A percentile compares a stretch with the other conserved stretches of the same genome.
Evolutionary conservation across 768 basidiomycete genomes (phyloP).

Genomic region (Macrolepiota fuliginosa): DNA sequence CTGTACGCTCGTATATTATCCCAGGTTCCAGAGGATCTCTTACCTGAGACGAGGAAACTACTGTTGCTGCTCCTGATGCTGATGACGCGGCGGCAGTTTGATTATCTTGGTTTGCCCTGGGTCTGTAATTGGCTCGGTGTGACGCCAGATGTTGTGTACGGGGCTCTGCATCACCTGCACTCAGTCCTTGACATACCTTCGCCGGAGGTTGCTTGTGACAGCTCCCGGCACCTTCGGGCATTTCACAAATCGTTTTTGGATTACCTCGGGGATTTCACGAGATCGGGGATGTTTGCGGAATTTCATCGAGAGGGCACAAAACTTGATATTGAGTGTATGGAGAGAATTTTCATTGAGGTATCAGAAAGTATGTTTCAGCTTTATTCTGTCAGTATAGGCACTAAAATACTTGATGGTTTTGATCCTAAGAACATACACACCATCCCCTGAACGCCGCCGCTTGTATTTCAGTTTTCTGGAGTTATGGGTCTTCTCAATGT

Average conservation of each 20-base stretch:
- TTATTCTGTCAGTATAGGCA: too few relatives aligned
- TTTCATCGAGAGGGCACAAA: not conserved
- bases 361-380: too few relatives aligned
- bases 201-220: not conserved
- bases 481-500: too few relatives aligned
- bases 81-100: too few relatives aligned
- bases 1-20: constrained; percentile 7
- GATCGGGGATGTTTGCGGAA: not conserved
- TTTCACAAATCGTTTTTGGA: not conserved
- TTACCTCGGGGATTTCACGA: not conserved
- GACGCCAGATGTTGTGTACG: not conserved
- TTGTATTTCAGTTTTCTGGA: too few relatives aligned
- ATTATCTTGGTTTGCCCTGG: too few relatives aligned
- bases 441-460: too few relatives aligned
- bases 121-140: not conserved
- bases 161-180: not conserved
- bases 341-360: not conserved
- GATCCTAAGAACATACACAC: too few relatives aligned
- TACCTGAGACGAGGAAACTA: not conserved
- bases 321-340: not conserved
- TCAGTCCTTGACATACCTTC: not conserved
- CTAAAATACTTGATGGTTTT: too few relatives aligned
- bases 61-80: not conserved
- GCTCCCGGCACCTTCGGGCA: not conserved
- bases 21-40: not conserved